These are phyloP conservation scores for Penicillium crustosum DNA, from an alignment of 2,329 filamentous ascomycete species.

Conservation along the genomic window DNA sequence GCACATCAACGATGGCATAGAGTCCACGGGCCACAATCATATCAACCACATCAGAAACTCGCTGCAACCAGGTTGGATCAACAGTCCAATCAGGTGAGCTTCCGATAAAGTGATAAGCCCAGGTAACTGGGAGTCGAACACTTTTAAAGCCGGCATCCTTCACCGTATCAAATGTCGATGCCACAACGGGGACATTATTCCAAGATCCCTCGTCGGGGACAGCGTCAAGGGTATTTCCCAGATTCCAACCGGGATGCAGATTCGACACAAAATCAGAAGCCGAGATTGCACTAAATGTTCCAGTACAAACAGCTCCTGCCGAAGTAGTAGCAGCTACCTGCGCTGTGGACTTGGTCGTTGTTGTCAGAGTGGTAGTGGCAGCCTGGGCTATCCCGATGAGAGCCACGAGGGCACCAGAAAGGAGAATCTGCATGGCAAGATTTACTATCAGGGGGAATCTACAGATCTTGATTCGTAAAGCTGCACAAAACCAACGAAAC, in stretches of 20 bases:
- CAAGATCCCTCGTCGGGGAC: slow-evolving; percentile 57
- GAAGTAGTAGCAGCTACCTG: background rate
- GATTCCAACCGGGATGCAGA: slow-evolving; percentile 60
- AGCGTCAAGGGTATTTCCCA: slow-evolving; percentile 62
- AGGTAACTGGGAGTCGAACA: slow-evolving; percentile 61
- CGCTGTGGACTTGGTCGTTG: slow-evolving; percentile 11
- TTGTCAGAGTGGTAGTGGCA: slow-evolving; percentile 9
- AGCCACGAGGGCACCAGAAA: slow-evolving; percentile 11
- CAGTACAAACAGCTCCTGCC: slow-evolving; percentile 35
- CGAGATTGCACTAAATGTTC: slow-evolving; percentile 48
- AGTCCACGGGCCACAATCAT: slow-evolving; percentile 54
- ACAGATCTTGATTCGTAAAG: no score
- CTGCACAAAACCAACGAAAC: background rate
- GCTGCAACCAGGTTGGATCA: slow-evolving; percentile 55
- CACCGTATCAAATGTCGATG: slow-evolving; percentile 52
- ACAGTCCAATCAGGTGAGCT: slow-evolving; percentile 56
- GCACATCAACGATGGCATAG: slow-evolving; percentile 58
- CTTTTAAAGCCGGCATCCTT: slow-evolving; percentile 58
- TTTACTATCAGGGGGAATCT: background rate
- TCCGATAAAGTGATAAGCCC: slow-evolving; percentile 55
- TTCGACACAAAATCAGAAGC: slow-evolving; percentile 50
- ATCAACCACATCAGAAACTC: slow-evolving; percentile 59
- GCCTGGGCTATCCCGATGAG: slow-evolving; percentile 11
- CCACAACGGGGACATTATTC: slow-evolving; percentile 56
- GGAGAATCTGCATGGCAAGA: slow-evolving; percentile 13